phyloP scores from a whole-genome alignment of 75 land plant species.

The Isoetes taiwanensis region DNA sequence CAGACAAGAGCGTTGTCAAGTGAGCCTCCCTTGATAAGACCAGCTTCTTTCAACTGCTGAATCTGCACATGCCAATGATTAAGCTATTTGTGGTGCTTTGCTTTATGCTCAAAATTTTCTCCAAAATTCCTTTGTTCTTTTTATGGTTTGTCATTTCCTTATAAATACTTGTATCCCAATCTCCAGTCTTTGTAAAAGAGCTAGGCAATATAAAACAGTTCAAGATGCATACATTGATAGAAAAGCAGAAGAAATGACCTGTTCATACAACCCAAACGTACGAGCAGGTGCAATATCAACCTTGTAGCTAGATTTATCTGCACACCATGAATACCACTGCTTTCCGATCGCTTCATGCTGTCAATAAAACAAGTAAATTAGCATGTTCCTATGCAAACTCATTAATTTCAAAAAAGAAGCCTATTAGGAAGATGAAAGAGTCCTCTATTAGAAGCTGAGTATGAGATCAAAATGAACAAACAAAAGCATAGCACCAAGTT shows the following conservation, averaged over 20 bases:
- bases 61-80: slow-evolving; percentile 32
- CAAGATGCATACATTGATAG: no score
- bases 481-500: background rate
- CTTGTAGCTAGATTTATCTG: slow-evolving; percentile 22
- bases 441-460: background rate
- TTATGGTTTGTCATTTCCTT: no score
- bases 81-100: no score
- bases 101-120: no score
- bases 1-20: slow-evolving; percentile 72
- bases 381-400: background rate
- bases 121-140: no score
- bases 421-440: background rate
- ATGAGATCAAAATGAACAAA: background rate
- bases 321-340: slow-evolving; percentile 58
- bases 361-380: background rate
- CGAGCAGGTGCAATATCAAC: slow-evolving; percentile 67
- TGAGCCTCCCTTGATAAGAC: slow-evolving; percentile 85
- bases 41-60: slow-evolving; percentile 41
- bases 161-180: no score
- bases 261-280: slow-evolving; percentile 78
- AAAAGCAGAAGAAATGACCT: slow-evolving; percentile 43
- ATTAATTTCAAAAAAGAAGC: background rate
- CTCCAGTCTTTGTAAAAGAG: no score
- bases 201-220: no score
- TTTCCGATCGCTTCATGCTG: slow-evolving; percentile 72